Percentiles rank a stretch among this genome's conserved stretches.
phyloP scores from a whole-genome alignment of 768 basidiomycete genomes.

The Termitomyces bulborhizus region DNA sequence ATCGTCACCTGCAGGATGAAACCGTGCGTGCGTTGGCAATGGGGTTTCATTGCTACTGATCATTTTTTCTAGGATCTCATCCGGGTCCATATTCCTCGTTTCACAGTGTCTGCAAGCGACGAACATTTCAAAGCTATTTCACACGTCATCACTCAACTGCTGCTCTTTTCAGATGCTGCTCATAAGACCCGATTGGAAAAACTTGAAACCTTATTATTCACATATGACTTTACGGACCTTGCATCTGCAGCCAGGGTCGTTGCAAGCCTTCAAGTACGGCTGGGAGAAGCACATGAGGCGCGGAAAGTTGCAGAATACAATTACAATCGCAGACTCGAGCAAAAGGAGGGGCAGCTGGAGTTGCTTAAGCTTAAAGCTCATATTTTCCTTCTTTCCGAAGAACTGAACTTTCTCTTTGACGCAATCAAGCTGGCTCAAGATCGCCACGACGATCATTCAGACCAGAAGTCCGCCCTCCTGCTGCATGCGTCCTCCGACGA shows the following conservation, averaged over 20 bases:
- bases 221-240: slow-evolving; percentile 83
- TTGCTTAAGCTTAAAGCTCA: slow-evolving; percentile 67
- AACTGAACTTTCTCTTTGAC: slow-evolving; percentile 81
- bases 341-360: slow-evolving; percentile 44
- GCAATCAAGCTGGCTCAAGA: slow-evolving; percentile 82
- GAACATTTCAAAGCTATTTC: slow-evolving; percentile 82
- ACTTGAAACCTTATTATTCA: slow-evolving; percentile 77
- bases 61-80: slow-evolving; percentile 60
- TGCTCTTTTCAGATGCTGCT: slow-evolving; percentile 86
- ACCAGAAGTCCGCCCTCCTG: slow-evolving; percentile 75
- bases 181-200: slow-evolving; percentile 74
- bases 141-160: slow-evolving; percentile 77
- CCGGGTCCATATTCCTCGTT: slow-evolving; percentile 74
- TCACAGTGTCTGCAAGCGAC: slow-evolving; percentile 81
- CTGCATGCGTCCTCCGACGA: slow-evolving; percentile 78
- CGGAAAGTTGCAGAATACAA: slow-evolving; percentile 33
- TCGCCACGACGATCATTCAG: slow-evolving; percentile 55
- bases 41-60: not conserved
- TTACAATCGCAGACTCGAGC: slow-evolving; percentile 29
- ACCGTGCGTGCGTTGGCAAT: slow-evolving; percentile 37
- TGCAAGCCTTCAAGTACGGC: slow-evolving; percentile 62
- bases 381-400: slow-evolving; percentile 64
- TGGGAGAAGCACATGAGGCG: slow-evolving; percentile 59
- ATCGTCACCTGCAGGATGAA: slow-evolving; percentile 56
- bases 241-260: slow-evolving; percentile 66